Percentiles rank a stretch among this genome's conserved stretches.
These are phyloP conservation scores for Aspergillus bombycis DNA, from an alignment of 2,329 filamentous ascomycete species.

Conservation along the genomic window DNA sequence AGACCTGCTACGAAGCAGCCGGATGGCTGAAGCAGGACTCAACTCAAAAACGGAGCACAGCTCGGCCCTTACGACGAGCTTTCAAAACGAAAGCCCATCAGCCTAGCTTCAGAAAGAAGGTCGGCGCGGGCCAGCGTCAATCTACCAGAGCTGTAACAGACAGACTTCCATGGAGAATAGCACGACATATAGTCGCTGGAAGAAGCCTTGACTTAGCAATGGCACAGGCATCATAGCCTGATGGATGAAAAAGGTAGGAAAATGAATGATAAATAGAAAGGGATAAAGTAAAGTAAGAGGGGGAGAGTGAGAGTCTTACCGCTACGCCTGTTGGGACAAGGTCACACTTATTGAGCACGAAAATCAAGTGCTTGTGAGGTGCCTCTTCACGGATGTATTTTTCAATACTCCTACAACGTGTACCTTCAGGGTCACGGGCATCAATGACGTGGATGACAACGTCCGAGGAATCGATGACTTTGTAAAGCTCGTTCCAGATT, in stretches of 20 bases:
- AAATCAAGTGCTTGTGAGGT: slow-evolving; percentile 92
- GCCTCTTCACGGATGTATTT: slow-evolving; percentile 93
- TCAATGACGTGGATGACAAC: slow-evolving; percentile 95
- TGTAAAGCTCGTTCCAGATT: slow-evolving; percentile 96
- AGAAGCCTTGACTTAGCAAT: slow-evolving; percentile 89
- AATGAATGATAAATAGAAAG: slow-evolving; percentile 6
- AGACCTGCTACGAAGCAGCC: slow-evolving; percentile 73
- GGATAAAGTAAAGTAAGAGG: slow-evolving; percentile 11
- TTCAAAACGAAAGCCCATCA: slow-evolving; percentile 88
- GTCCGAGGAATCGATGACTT: slow-evolving; percentile 93
- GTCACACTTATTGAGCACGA: slow-evolving; percentile 89
- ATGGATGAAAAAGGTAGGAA: slow-evolving; percentile 21
- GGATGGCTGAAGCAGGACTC: slow-evolving; percentile 73
- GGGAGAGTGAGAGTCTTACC: slow-evolving; percentile 66
- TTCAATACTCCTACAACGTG: slow-evolving; percentile 84
- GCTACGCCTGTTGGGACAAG: slow-evolving; percentile 89
- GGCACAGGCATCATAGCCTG: slow-evolving; percentile 32
- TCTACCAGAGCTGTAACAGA: slow-evolving; percentile 99
- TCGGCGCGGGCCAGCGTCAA: slow-evolving; percentile 72
- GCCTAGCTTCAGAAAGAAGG: slow-evolving; percentile 66
- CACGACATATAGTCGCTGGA: slow-evolving; percentile 60
- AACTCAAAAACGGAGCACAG: slow-evolving; percentile 95
- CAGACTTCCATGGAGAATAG: slow-evolving; percentile 71
- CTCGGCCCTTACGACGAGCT: slow-evolving; percentile 71
- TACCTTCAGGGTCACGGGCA: slow-evolving; percentile 85